Conservation (phyloP, 2,329 filamentous ascomycete species). For the Zasmidium angulare region DNA sequence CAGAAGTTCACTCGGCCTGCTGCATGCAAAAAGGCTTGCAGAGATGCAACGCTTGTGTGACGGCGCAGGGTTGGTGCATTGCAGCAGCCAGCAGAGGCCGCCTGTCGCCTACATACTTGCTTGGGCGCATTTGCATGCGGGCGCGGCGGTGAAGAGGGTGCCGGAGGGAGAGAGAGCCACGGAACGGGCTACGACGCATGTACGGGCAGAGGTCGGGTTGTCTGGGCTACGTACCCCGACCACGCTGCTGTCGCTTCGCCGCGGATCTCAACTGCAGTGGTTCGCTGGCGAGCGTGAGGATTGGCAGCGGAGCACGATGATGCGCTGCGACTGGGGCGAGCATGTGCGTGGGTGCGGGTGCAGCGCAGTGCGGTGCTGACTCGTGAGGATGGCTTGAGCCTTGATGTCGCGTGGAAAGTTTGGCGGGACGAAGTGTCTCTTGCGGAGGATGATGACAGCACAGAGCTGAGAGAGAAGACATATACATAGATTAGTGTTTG, state of each 20-base stretch:
- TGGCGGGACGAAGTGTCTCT: background rate
- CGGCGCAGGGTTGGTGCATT: background rate
- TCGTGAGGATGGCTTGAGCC: background rate
- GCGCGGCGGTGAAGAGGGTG: constrained; percentile 1
- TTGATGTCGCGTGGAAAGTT: background rate
- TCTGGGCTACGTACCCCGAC: constrained; percentile 7
- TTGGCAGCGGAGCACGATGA: constrained; percentile 2
- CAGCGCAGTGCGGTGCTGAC: background rate
- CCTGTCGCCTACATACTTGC: background rate
- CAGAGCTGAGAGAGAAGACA: background rate
- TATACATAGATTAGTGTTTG: constrained; percentile 6
- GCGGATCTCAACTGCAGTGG: constrained; percentile 2
- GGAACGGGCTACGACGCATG: background rate
- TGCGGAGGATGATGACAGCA: background rate
- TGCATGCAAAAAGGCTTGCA: background rate
- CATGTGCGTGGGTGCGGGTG: too few species aligned
- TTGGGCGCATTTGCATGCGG: background rate
- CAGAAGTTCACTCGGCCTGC: too few species aligned
- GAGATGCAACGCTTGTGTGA: background rate
- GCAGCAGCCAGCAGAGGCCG: background rate
- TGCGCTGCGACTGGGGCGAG: background rate
- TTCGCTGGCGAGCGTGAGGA: background rate
- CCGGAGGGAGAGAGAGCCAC: background rate
- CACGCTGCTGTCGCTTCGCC: background rate
- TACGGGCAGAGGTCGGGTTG: constrained; percentile 2